Percentiles rank a stretch among this genome's conserved stretches.
phyloP scores from a whole-genome alignment of 371 early-diverging fungal genomes.

The Globomyces sp. region DNA sequence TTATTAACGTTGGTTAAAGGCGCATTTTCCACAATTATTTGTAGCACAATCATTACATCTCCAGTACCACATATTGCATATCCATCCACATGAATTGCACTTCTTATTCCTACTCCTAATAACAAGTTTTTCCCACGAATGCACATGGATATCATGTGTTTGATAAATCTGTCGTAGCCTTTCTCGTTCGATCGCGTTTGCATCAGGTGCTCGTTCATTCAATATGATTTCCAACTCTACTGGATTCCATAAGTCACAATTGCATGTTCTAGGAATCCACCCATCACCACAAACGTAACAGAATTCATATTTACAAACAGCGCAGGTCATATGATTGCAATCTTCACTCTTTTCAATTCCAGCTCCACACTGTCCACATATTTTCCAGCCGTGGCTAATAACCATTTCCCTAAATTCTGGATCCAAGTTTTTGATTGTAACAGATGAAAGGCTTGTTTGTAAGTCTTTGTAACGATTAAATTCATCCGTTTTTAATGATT shows the following conservation, averaged over 20 bases:
- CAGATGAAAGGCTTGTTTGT: not conserved
- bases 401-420: slow-evolving; percentile 19
- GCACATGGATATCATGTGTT: slow-evolving; percentile 18
- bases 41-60: slow-evolving; percentile 16
- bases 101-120: slow-evolving; percentile 1
- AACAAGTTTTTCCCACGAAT: slow-evolving; percentile 7
- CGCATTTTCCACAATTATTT: slow-evolving; percentile 20
- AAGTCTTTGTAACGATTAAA: slow-evolving; percentile 2
- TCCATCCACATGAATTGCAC: slow-evolving; percentile 16
- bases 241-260: slow-evolving; percentile 14
- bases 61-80: slow-evolving; percentile 27
- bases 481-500: not conserved
- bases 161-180: slow-evolving; percentile 16
- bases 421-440: slow-evolving; percentile 7
- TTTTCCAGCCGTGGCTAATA: slow-evolving; percentile 16
- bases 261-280: slow-evolving; percentile 20
- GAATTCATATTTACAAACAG: slow-evolving; percentile 16
- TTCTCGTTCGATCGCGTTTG: not conserved
- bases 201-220: slow-evolving; percentile 12
- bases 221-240: slow-evolving; percentile 18
- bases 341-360: slow-evolving; percentile 18
- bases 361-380: slow-evolving; percentile 19
- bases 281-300: slow-evolving; percentile 17
- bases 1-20: slow-evolving; percentile 11
- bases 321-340: slow-evolving; percentile 24